A percentile compares a stretch with the other conserved stretches of the same genome.
Conservation (phyloP, 345 rosid genomes). For the Eutrema heterophyllum region DNA sequence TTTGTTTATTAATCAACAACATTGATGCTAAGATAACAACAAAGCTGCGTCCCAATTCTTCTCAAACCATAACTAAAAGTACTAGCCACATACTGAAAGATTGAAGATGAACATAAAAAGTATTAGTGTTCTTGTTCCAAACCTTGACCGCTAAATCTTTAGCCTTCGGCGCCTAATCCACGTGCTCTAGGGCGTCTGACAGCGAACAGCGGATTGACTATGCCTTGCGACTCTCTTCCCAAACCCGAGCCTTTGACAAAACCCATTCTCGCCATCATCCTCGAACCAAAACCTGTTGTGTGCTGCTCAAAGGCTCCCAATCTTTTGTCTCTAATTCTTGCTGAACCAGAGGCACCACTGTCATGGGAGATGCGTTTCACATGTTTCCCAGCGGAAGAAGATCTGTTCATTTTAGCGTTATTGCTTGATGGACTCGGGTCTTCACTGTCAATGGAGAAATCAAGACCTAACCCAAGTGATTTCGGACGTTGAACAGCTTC, state of each 20-base stretch:
- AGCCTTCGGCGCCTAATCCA: conserved; percentile 64
- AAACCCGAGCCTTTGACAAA: conserved; percentile 79
- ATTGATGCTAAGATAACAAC: conserved; percentile 23
- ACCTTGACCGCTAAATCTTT: neutral
- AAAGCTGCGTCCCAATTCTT: neutral
- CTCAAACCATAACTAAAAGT: conserved; percentile 9
- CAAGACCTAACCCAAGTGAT: conserved; percentile 68
- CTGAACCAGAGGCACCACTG: conserved; percentile 13
- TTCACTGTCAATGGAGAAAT: conserved; percentile 33
- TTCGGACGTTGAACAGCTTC: conserved; percentile 76
- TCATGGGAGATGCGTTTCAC: conserved; percentile 9
- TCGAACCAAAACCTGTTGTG: conserved; percentile 86
- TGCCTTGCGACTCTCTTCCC: conserved; percentile 80
- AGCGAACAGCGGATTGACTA: conserved; percentile 54
- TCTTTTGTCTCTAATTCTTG: conserved; percentile 27
- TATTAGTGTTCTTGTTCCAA: neutral
- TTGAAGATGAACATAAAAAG: neutral
- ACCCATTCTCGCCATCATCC: conserved; percentile 91
- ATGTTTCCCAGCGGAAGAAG: conserved; percentile 22
- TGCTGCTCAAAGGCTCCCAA: conserved; percentile 77
- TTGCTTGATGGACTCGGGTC: conserved; percentile 24
- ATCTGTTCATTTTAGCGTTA: conserved; percentile 41
- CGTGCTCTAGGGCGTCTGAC: conserved; percentile 59
- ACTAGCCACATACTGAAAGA: neutral
- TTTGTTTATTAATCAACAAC: conserved; percentile 12